These are phyloP conservation scores for Cladosporium sp. DNA, from an alignment of 2,329 filamentous ascomycete genomes.

Conservation along the genomic window DNA sequence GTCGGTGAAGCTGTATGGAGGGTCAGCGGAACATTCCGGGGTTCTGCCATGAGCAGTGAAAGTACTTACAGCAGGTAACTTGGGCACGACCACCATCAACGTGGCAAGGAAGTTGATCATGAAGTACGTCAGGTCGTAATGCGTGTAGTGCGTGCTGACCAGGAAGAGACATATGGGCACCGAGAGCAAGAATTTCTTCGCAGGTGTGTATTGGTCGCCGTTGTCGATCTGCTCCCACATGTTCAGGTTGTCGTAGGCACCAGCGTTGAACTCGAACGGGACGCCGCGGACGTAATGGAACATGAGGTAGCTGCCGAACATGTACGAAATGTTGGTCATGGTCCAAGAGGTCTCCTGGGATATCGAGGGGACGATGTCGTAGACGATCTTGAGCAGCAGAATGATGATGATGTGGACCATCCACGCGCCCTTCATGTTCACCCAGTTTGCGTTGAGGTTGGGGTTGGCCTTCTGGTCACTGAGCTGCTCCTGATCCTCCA, in stretches of 20 bases:
- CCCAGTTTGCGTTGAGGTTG: slow-evolving; percentile 97
- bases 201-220: slow-evolving; percentile 94
- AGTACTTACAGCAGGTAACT: slow-evolving; percentile 79
- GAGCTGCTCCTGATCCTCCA: slow-evolving; percentile 94
- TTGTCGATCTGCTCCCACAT: slow-evolving; percentile 99
- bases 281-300: slow-evolving; percentile 98
- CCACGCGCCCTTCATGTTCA: slow-evolving; percentile 98
- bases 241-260: slow-evolving; percentile 97
- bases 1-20: slow-evolving; percentile 29
- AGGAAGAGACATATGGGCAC: slow-evolving; percentile 93
- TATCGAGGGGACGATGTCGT: slow-evolving; percentile 91
- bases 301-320: slow-evolving; percentile 98
- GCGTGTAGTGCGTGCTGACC: slow-evolving; percentile 96
- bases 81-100: slow-evolving; percentile 88
- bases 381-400: slow-evolving; percentile 85
- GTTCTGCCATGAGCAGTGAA: neutral
- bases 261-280: slow-evolving; percentile 97
- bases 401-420: slow-evolving; percentile 95
- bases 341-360: slow-evolving; percentile 99
- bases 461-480: slow-evolving; percentile 92
- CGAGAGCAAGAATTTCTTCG: slow-evolving; percentile 94
- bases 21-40: neutral
- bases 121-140: slow-evolving; percentile 96
- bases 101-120: slow-evolving; percentile 94
- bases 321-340: slow-evolving; percentile 96